These are phyloP conservation scores for Fusarium sp. DNA, from an alignment of 2,329 filamentous ascomycete genomes.

Conservation along the genomic window DNA sequence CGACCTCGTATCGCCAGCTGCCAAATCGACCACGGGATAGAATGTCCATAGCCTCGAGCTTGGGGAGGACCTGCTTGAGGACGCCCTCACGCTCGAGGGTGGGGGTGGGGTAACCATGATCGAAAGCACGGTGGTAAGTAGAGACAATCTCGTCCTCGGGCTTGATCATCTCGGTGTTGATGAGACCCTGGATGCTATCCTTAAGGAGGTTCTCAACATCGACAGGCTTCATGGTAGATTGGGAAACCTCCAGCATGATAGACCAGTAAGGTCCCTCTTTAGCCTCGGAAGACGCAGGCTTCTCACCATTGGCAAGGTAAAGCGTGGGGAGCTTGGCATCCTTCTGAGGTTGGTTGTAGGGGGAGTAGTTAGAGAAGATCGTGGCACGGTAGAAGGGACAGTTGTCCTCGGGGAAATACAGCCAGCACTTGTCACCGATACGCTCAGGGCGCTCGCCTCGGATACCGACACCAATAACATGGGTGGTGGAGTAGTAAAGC, in stretches of 20 bases:
- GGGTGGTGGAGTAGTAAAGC: constrained; percentile 95
- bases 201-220: constrained; percentile 83
- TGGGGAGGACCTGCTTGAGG: constrained; percentile 89
- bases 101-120: constrained; percentile 97
- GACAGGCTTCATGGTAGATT: constrained; percentile 94
- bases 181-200: constrained; percentile 93
- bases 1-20: constrained; percentile 96
- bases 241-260: constrained; percentile 98
- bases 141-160: constrained; percentile 93
- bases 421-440: constrained; percentile 99
- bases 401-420: constrained; percentile 99
- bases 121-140: constrained; percentile 96
- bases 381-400: constrained; percentile 99
- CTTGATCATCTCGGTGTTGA: constrained; percentile 98
- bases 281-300: constrained; percentile 74
- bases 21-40: constrained; percentile 96
- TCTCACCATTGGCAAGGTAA: constrained; percentile 85
- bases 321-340: constrained; percentile 86
- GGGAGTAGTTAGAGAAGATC: constrained; percentile 99
- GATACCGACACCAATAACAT: constrained; percentile 95
- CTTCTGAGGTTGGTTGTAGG: constrained; percentile 90
- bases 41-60: constrained; percentile 90
- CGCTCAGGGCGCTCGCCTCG: constrained; percentile 90
- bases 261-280: constrained; percentile 98
- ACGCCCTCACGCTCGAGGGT: constrained; percentile 94